Percentiles rank a stretch among this genome's conserved stretches.
Evolutionary conservation across 306 rosid species (phyloP).

Genomic region (Pterocarpus macrocarpus): DNA sequence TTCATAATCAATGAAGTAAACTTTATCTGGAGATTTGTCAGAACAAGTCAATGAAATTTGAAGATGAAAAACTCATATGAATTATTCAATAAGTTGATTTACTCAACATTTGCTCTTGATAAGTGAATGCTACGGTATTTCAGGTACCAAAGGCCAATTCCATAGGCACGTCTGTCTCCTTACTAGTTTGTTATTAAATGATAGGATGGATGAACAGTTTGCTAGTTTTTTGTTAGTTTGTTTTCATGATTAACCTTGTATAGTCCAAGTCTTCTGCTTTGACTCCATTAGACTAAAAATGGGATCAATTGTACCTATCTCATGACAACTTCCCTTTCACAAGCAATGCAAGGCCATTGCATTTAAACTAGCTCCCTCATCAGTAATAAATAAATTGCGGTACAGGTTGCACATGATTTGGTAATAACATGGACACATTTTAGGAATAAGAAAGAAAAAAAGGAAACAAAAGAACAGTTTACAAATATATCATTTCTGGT

Average conservation of each 20-base stretch:
- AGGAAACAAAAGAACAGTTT: neutral
- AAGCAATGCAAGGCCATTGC: neutral
- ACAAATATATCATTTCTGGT: neutral
- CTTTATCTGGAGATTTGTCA: conserved; percentile 69
- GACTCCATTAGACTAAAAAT: conserved; percentile 23
- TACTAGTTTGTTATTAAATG: conserved; percentile 17
- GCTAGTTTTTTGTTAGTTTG: neutral
- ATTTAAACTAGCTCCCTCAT: conserved; percentile 25
- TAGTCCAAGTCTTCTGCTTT: neutral
- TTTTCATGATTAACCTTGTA: conserved; percentile 28
- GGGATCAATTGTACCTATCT: conserved; percentile 15
- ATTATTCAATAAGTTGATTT: conserved; percentile 33
- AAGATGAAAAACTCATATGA: conserved; percentile 36
- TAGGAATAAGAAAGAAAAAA: conserved; percentile 2
- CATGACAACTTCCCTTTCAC: neutral
- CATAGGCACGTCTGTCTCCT: neutral
- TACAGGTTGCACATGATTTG: neutral
- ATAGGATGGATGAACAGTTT: conserved; percentile 16
- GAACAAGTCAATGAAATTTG: conserved; percentile 37
- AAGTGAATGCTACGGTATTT: conserved; percentile 31
- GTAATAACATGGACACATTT: neutral
- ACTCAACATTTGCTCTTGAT: conserved; percentile 34
- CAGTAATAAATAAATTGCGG: conserved; percentile 18
- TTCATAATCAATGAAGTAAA: conserved; percentile 94
- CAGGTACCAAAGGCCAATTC: conserved; percentile 21